Percentiles rank a stretch among this genome's conserved stretches.
Conservation (phyloP, 2,329 filamentous ascomycete species). For the Tolypocladium capitatum region DNA sequence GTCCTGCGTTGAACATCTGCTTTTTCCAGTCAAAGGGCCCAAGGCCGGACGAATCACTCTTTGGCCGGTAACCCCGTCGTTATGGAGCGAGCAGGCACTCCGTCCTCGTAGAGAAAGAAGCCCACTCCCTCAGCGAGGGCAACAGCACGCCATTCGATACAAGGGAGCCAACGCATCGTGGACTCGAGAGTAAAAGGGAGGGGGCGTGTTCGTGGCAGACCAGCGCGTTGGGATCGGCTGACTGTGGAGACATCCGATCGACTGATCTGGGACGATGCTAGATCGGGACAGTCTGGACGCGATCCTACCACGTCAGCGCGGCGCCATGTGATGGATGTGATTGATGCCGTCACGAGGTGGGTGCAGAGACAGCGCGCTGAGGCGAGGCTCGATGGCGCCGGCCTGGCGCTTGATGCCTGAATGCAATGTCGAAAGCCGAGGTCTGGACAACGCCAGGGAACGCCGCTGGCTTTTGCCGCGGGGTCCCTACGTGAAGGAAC, state of each 20-base stretch:
- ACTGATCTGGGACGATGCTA: slow-evolving; percentile 3
- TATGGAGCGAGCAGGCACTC: not conserved
- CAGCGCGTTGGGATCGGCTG: slow-evolving; percentile 1
- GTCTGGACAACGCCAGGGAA: not conserved
- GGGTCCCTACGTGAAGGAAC: not conserved
- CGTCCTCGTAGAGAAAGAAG: too few relatives aligned
- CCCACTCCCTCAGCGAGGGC: not conserved
- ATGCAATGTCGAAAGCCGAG: not conserved
- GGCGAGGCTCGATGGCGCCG: not conserved
- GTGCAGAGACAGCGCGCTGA: not conserved
- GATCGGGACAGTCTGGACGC: slow-evolving; percentile 1
- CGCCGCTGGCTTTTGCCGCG: not conserved
- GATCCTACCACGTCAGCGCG: slow-evolving; percentile 3
- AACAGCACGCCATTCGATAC: not conserved
- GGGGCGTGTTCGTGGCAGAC: not conserved
- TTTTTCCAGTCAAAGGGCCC: not conserved
- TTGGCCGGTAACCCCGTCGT: not conserved
- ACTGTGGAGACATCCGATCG: slow-evolving; percentile 3
- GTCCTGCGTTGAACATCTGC: not conserved
- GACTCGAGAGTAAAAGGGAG: not conserved
- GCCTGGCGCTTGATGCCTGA: not conserved
- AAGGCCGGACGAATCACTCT: not conserved
- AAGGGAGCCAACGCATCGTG: not conserved
- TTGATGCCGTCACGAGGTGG: not conserved
- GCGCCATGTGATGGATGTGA: slow-evolving; percentile 2